phyloP scores from a whole-genome alignment of 331 rosid genomes.

The Rhamnella rubrinervis region DNA sequence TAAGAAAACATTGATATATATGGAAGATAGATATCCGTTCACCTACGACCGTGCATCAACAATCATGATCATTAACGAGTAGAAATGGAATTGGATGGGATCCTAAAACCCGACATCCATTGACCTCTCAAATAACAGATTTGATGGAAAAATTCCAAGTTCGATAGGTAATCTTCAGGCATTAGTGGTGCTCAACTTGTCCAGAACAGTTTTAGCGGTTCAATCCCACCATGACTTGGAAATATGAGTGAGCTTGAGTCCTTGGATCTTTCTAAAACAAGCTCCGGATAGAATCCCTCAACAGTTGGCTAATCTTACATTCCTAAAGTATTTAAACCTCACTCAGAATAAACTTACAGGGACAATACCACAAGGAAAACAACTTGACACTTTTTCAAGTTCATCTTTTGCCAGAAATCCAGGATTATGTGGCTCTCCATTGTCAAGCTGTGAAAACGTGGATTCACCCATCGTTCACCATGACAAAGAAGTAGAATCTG shows the following conservation, averaged over 20 bases:
- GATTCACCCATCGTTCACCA: too few species aligned
- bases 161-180: background rate
- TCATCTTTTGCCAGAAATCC: background rate
- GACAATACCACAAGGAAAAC: conserved; percentile 1
- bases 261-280: conserved; percentile 18
- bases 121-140: too few species aligned
- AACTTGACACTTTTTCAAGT: background rate
- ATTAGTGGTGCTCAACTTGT: conserved; percentile 3
- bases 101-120: too few species aligned
- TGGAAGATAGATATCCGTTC: too few species aligned
- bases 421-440: conserved; percentile 22
- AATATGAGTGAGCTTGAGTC: conserved; percentile 10
- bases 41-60: too few species aligned
- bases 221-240: background rate
- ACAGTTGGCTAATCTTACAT: background rate
- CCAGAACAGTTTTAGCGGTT: conserved; percentile 11
- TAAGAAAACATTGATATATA: background rate
- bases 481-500: too few species aligned
- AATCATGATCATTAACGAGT: too few species aligned
- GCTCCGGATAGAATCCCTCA: conserved; percentile 7
- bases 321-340: conserved; percentile 8
- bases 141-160: conserved; percentile 3
- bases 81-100: too few species aligned
- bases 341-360: conserved; percentile 10
- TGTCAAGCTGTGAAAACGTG: background rate